A percentile compares a stretch with the other conserved stretches of the same genome.
These are phyloP conservation scores for Aspergillus clavatus DNA, from an alignment of 2,329 filamentous ascomycete species.

Conservation along the genomic window DNA sequence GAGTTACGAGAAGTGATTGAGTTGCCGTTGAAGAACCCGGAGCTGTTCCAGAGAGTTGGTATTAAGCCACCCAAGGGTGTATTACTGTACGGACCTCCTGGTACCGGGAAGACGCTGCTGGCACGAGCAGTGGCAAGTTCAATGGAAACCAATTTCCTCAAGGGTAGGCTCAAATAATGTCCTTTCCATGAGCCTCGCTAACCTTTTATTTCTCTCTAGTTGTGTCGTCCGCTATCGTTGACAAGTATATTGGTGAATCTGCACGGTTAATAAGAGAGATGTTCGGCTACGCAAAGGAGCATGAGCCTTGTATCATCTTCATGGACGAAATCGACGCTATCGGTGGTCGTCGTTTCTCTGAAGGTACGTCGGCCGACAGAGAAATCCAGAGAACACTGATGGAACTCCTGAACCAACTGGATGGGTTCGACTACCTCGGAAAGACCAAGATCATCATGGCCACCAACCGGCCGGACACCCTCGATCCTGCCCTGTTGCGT, in stretches of 20 bases:
- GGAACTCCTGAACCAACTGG: conserved; percentile 97
- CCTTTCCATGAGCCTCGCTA: not conserved
- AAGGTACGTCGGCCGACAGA: conserved; percentile 94
- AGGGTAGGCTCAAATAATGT: conserved; percentile 57
- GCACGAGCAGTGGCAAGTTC: conserved; percentile 94
- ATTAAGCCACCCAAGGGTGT: conserved; percentile 99
- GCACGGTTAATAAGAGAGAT: conserved; percentile 96
- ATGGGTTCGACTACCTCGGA: conserved; percentile 97
- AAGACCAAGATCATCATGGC: conserved; percentile 99
- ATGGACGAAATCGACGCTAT: conserved; percentile 99
- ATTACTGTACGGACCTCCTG: conserved; percentile 88
- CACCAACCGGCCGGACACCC: conserved; percentile 94
- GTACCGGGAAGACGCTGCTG: conserved; percentile 92
- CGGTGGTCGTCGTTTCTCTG: conserved; percentile 90
- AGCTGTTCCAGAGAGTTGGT: conserved; percentile 91
- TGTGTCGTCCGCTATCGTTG: conserved; percentile 96
- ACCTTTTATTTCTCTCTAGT: conserved; percentile 55
- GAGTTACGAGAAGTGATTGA: conserved; percentile 97
- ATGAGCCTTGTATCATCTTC: conserved; percentile 99
- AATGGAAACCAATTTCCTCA: conserved; percentile 96
- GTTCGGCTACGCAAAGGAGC: conserved; percentile 99
- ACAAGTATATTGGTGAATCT: conserved; percentile 99
- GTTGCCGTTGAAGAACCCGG: conserved; percentile 95
- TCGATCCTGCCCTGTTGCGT: conserved; percentile 87
- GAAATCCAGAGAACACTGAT: conserved; percentile 98